Conservation (phyloP, 345 rosid species). For the Toxicodendron radicans region DNA sequence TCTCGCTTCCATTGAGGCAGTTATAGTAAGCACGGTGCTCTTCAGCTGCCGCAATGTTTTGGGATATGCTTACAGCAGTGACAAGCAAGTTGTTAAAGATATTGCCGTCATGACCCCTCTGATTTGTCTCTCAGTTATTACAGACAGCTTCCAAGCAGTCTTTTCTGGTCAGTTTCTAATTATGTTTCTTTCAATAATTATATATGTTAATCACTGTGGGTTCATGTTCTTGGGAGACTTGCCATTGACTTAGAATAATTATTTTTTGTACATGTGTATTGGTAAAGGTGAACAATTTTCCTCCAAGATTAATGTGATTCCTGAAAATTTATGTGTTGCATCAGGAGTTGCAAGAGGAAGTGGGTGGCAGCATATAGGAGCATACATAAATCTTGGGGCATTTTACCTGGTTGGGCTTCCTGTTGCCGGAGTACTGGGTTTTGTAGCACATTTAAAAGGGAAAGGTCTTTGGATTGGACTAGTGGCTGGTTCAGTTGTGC, state of each 20-base stretch:
- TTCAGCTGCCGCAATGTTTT: conserved; percentile 29
- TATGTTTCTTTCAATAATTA: neutral
- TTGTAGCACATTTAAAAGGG: conserved; percentile 28
- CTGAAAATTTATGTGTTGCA: neutral
- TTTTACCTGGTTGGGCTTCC: conserved; percentile 42
- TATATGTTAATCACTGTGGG: neutral
- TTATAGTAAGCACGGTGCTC: conserved; percentile 23
- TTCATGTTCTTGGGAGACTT: neutral
- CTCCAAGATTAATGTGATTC: too few species aligned
- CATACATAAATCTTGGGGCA: conserved; percentile 34
- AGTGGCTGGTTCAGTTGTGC: conserved; percentile 35
- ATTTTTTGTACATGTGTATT: neutral
- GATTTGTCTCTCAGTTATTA: conserved; percentile 34
- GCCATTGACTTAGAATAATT: neutral
- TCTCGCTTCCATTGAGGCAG: conserved; percentile 28
- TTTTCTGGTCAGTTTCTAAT: conserved; percentile 40
- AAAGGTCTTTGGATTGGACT: conserved; percentile 48
- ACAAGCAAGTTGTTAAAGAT: conserved; percentile 38
- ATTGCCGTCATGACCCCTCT: conserved; percentile 38
- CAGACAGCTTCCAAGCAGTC: conserved; percentile 43
- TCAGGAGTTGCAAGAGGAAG: conserved; percentile 45
- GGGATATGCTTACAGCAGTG: conserved; percentile 42
- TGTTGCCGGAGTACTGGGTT: conserved; percentile 26
- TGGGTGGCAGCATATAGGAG: conserved; percentile 44
- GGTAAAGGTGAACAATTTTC: too few species aligned